phyloP scores from a whole-genome alignment of 1,284 basidiomycete species.

The Retiboletus flavoniger region DNA sequence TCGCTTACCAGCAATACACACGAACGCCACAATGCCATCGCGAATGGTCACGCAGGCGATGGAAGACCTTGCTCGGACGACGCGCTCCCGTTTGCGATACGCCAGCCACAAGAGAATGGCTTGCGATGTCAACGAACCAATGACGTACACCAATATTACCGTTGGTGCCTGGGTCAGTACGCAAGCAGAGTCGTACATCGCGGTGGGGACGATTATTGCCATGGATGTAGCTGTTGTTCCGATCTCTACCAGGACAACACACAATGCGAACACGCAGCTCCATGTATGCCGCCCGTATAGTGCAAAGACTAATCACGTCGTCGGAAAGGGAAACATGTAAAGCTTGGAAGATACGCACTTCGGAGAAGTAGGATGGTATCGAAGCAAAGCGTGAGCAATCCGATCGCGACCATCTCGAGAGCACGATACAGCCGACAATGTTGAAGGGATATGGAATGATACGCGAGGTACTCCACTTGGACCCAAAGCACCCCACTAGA shows the following conservation, averaged over 20 bases:
- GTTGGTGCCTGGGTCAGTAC: conserved; percentile 8
- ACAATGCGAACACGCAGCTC: conserved; percentile 4
- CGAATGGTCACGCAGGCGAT: conserved; percentile 27
- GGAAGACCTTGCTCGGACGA: not conserved
- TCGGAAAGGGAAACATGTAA: not conserved
- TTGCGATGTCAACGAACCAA: conserved; percentile 18
- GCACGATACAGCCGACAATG: conserved; percentile 17
- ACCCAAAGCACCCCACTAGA: conserved; percentile 12
- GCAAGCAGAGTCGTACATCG: conserved; percentile 15
- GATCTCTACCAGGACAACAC: conserved; percentile 13
- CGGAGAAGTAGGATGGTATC: conserved; percentile 20
- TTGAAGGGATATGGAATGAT: not conserved
- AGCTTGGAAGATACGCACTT: conserved; percentile 11
- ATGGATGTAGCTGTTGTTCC: not conserved
- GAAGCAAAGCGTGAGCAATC: conserved; percentile 17
- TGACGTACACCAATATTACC: conserved; percentile 10
- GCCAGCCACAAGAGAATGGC: conserved; percentile 18
- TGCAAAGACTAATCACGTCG: conserved; percentile 17
- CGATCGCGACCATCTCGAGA: conserved; percentile 14
- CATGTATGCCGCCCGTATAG: conserved; percentile 11
- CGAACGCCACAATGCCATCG: conserved; percentile 23
- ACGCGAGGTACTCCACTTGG: conserved; percentile 10
- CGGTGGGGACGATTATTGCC: conserved; percentile 4
- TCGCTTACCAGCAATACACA: conserved; percentile 16
- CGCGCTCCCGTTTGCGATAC: conserved; percentile 16